These are phyloP conservation scores for Pestalotiopsis sp. DNA, from an alignment of 2,329 filamentous ascomycete species.

Conservation along the genomic window DNA sequence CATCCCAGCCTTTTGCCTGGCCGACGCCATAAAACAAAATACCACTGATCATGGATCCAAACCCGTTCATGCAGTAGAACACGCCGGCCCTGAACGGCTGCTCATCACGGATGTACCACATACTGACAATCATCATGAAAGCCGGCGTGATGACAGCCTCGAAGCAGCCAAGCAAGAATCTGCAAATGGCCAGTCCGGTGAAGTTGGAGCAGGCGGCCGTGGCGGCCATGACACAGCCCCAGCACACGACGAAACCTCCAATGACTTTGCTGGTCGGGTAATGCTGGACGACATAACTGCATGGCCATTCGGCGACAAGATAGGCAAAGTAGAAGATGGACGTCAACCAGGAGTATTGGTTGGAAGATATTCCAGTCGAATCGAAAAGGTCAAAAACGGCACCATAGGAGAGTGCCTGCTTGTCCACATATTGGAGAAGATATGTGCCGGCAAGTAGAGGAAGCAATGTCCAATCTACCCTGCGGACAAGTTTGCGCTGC, in stretches of 20 bases:
- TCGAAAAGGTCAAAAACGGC: slow-evolving; percentile 58
- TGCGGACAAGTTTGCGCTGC: slow-evolving; percentile 36
- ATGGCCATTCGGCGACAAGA: slow-evolving; percentile 30
- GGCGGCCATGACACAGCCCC: slow-evolving; percentile 42
- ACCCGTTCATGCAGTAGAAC: slow-evolving; percentile 41
- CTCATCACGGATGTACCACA: slow-evolving; percentile 49
- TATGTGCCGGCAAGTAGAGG: slow-evolving; percentile 53
- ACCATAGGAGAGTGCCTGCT: slow-evolving; percentile 54
- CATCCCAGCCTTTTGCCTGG: slow-evolving; percentile 40
- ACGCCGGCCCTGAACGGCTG: slow-evolving; percentile 49
- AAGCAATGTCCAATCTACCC: slow-evolving; percentile 51
- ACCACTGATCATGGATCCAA: slow-evolving; percentile 38
- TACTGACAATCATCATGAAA: slow-evolving; percentile 51
- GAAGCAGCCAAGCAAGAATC: slow-evolving; percentile 48
- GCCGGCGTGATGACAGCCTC: slow-evolving; percentile 50
- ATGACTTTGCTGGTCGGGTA: slow-evolving; percentile 37
- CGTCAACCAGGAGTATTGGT: slow-evolving; percentile 56
- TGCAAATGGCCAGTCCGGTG: slow-evolving; percentile 41
- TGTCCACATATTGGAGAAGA: slow-evolving; percentile 57
- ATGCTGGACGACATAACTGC: slow-evolving; percentile 35
- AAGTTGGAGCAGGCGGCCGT: slow-evolving; percentile 44
- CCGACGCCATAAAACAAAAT: slow-evolving; percentile 40
- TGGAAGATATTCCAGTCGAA: slow-evolving; percentile 46
- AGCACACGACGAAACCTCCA: slow-evolving; percentile 30
- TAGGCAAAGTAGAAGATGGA: slow-evolving; percentile 56